phyloP scores from a whole-genome alignment of 768 basidiomycete genomes.

The Mycena epipterygia region DNA sequence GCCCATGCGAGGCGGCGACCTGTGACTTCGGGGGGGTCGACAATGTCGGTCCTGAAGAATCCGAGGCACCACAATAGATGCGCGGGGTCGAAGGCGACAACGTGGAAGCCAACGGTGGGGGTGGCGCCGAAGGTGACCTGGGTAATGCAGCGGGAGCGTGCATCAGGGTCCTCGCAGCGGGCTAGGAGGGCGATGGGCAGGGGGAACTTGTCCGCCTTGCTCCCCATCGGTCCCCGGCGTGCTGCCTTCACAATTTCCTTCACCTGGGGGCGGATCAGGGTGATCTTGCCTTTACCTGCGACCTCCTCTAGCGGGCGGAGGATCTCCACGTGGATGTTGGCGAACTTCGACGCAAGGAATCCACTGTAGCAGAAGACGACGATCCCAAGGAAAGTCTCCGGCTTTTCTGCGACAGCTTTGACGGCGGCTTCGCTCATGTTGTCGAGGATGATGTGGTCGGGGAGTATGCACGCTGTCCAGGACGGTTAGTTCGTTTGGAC shows the following conservation, averaged over 20 bases:
- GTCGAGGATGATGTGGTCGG: too few relatives aligned
- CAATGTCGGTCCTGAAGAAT: conserved; percentile 7
- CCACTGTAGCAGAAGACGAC: too few relatives aligned
- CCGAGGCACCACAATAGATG: neutral
- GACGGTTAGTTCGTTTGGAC: too few relatives aligned
- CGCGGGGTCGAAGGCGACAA: neutral
- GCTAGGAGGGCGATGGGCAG: neutral
- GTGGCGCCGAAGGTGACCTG: neutral
- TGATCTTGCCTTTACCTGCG: neutral
- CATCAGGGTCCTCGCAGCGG: neutral
- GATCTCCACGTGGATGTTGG: conserved; percentile 52
- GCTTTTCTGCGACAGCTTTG: too few relatives aligned
- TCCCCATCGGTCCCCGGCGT: neutral
- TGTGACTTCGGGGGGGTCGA: neutral
- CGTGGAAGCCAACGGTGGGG: neutral
- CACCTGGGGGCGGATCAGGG: neutral
- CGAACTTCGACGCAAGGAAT: too few relatives aligned
- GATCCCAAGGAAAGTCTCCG: too few relatives aligned
- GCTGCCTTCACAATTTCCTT: neutral
- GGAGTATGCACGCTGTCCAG: too few relatives aligned
- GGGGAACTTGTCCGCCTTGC: neutral
- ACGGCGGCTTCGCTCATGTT: too few relatives aligned
- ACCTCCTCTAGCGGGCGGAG: neutral
- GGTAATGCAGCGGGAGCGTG: neutral
- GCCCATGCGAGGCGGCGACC: neutral